Base-by-base conservation (phyloP, 1,284 basidiomycete species). In the Puccinia horiana region DNA sequence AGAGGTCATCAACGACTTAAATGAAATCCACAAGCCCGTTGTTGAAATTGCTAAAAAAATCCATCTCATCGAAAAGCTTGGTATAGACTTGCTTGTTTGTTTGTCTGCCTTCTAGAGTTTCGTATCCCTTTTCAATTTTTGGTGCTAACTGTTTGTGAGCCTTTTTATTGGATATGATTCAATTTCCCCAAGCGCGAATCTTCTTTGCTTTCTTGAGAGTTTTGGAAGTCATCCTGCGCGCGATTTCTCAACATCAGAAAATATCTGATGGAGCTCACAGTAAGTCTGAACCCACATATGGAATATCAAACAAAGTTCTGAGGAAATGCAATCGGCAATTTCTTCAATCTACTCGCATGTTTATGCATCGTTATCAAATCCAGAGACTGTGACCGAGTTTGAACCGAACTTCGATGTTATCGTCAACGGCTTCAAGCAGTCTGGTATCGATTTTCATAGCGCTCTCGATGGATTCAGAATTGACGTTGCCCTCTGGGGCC, bases 381-480 rank as follows among this genome's bases (percentile, higher is more conserved):
- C 16, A 63, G 61, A 37, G 20, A 63, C n/a, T 5, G 6, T 63
- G 1, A 5, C 61, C 5, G 35, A 63, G 61, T 63, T 63, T 63
- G 11, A 63, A 16, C 61, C 32, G 32, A 63, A 63, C n/a, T 63
- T 63, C 11, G 61, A 63, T 37, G 32, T 63, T 20, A 63, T 63
- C 9, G 35, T 63, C 61, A 18, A 9, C 14, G 32, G 20, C 32
- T 63, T 63, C 32, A 63, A 63, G 61, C 35, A 63, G 61, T 26
- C 18, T 63, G 16, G 37, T 2, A 20, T 63, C 16, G 61, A 63
- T 37, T 37, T 63, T 14, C 61, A 63, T 26, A 37, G 18, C 20
- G 61, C 61, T 63, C 61, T 63, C 18, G 61, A 63, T 35, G 61
- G 61, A 35, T 63, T 63, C 35, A 37, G 35, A 63, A 63, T 63